phyloP scores from a whole-genome alignment of 352 stramenopile species.

The Phytophthora quininea region DNA sequence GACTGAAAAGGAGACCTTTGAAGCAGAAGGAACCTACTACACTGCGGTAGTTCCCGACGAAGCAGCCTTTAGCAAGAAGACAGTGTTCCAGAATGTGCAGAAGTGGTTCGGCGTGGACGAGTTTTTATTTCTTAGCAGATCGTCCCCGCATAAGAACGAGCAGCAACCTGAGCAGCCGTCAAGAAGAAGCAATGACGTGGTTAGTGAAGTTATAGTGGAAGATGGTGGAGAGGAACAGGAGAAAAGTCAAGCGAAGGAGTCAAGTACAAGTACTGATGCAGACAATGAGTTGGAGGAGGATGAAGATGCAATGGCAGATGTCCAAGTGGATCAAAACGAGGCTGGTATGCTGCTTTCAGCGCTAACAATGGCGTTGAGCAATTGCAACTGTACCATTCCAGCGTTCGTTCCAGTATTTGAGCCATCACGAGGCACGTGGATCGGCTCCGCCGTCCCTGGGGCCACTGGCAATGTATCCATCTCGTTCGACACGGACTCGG shows the following conservation, averaged over 20 bases:
- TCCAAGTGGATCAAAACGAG: constrained; percentile 69
- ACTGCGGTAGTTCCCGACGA: constrained; percentile 29
- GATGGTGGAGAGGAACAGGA: too few relatives aligned
- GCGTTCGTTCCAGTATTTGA: constrained; percentile 74
- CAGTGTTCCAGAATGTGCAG: constrained; percentile 46
- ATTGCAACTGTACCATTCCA: constrained; percentile 84
- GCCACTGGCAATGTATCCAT: constrained; percentile 78
- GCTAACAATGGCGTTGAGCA: constrained; percentile 73
- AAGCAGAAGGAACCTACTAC: constrained; percentile 11
- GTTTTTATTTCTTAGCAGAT: constrained; percentile 64
- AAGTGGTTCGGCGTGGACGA: constrained; percentile 80
- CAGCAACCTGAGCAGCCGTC: constrained; percentile 29
- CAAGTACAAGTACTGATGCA: not conserved
- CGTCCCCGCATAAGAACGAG: constrained; percentile 18
- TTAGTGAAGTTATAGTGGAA: too few relatives aligned
- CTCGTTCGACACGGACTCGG: constrained; percentile 76
- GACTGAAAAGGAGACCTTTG: not conserved
- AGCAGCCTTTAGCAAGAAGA: constrained; percentile 32
- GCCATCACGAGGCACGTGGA: constrained; percentile 59
- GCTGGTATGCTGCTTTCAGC: constrained; percentile 68
- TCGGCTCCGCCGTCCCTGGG: constrained; percentile 71
- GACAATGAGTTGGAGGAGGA: not conserved
- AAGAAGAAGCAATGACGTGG: not conserved
- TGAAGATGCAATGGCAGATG: constrained; percentile 41
- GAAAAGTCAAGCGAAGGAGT: too few relatives aligned